Evolutionary conservation across 2,329 filamentous ascomycete species (phyloP), one percentile per base, ranked within the genome.

Genomic region (Bisporella sp.): DNA sequence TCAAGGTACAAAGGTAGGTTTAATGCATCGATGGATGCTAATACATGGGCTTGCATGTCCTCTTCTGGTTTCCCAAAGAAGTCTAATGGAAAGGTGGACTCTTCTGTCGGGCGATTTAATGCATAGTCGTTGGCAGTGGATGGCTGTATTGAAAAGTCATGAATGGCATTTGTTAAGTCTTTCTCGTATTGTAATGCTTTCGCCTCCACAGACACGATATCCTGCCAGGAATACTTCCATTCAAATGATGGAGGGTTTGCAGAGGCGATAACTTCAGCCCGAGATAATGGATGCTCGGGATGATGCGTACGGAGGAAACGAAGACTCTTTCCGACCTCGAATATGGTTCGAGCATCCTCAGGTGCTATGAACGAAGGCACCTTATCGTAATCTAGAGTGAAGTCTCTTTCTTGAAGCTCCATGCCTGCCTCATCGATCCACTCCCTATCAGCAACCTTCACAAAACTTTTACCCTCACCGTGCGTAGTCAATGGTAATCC

Each of bases 271-370:
- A 76, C 69, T 30, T 73, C 70, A n/a, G 72, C 61, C 41, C 73
- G 73, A 11, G 80, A 77, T 41, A 93, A 70, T 0, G 84, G 81
- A 62, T 95, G 87, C 2, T 82, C 73, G 5, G 87, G 78, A 62
- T 93, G 86, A 57, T 85, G 81, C 28, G 73, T 71, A 58, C 82
- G 79, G 45, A 95, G 73, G 48, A 93, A 82, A 6, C 86, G 79
- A 45, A 95, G 68, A 63, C 86, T 92, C 59, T 78, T 80, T 4
- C 88, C 89, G 4, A 84, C 86, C 63, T 95, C 88, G 56, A 92
- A 91, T n/a, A 93, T 80, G 5, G 75, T 71, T 46, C 78, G 75
- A 3, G 81, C 83, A 57, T 91, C 78, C 51, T 93, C 87, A 5
- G 72, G 65, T 0, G 83, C 77, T 42, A 95, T 74, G 57, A 93